Evolutionary conservation across 2,329 filamentous ascomycete genomes (phyloP).

Genomic region (Exserohilum rostratum): DNA sequence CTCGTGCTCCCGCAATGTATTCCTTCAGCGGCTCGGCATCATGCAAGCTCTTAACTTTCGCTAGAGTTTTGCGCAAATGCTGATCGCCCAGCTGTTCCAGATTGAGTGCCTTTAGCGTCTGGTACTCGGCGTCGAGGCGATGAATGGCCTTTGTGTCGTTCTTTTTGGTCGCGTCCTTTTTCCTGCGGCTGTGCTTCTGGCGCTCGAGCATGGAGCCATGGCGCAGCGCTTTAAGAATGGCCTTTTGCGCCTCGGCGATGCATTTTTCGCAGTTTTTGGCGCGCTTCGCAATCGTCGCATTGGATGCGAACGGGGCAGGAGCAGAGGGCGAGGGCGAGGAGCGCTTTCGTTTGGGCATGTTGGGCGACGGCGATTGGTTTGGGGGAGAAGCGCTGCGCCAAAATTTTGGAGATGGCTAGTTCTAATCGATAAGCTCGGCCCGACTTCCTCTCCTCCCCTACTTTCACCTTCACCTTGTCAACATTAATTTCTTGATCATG

Average conservation of each 20-base stretch:
- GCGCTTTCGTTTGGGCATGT: constrained; percentile 47
- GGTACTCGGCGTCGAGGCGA: constrained; percentile 68
- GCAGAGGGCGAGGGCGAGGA: constrained; percentile 23
- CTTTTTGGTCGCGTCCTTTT: constrained; percentile 59
- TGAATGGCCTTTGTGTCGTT: constrained; percentile 56
- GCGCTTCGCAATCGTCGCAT: constrained; percentile 21
- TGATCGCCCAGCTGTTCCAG: constrained; percentile 56
- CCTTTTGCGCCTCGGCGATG: constrained; percentile 61
- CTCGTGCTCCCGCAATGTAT: constrained; percentile 44
- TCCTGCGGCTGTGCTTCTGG: constrained; percentile 71
- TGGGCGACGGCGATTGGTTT: constrained; percentile 8
- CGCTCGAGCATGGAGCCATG: constrained; percentile 77
- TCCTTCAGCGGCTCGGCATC: constrained; percentile 57
- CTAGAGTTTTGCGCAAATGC: constrained; percentile 63
- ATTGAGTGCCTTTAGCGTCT: constrained; percentile 64
- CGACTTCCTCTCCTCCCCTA: background rate
- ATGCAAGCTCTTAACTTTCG: constrained; percentile 63
- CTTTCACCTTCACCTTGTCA: too few relatives aligned
- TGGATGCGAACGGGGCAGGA: constrained; percentile 5
- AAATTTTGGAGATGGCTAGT: constrained; percentile 17
- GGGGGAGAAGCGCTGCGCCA: background rate
- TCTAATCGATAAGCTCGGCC: constrained; percentile 19
- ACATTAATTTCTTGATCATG: too few relatives aligned
- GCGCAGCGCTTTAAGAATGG: constrained; percentile 70
- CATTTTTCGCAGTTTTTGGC: constrained; percentile 47